Evolutionary conservation across 805 yeast species (phyloP).

Genomic region (Schizosaccharomyces octosporus): DNA sequence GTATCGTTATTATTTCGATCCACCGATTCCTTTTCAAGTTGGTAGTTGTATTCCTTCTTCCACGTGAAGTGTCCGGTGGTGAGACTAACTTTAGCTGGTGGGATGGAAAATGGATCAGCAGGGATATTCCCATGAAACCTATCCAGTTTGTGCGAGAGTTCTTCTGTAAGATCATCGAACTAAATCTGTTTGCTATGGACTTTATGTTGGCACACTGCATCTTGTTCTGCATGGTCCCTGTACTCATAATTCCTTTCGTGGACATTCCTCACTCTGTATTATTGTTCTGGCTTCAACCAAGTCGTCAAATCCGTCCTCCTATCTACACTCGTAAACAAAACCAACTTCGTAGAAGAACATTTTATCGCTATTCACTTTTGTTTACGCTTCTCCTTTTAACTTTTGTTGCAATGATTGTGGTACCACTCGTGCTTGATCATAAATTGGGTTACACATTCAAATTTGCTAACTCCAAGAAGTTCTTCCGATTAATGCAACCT

Average conservation of each 20-base stretch:
- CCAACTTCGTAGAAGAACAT: slow-evolving; percentile 90
- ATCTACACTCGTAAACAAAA: slow-evolving; percentile 90
- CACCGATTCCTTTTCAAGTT: slow-evolving; percentile 74
- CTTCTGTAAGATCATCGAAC: slow-evolving; percentile 74
- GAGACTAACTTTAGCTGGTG: slow-evolving; percentile 95
- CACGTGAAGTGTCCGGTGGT: slow-evolving; percentile 91
- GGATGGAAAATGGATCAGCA: slow-evolving; percentile 98
- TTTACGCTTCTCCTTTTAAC: slow-evolving; percentile 45
- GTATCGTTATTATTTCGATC: slow-evolving; percentile 56
- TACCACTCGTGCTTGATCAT: slow-evolving; percentile 70
- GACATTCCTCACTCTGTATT: slow-evolving; percentile 96
- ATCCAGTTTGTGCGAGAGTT: slow-evolving; percentile 93
- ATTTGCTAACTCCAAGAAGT: neutral
- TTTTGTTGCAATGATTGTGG: slow-evolving; percentile 57
- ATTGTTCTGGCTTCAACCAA: slow-evolving; percentile 96
- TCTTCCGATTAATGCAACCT: neutral
- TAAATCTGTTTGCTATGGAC: slow-evolving; percentile 91
- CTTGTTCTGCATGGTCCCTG: slow-evolving; percentile 70
- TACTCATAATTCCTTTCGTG: slow-evolving; percentile 58
- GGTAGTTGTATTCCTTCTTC: slow-evolving; percentile 51
- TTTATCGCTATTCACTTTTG: slow-evolving; percentile 66
- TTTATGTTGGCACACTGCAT: slow-evolving; percentile 77
- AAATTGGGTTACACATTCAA: neutral
- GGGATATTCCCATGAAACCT: slow-evolving; percentile 78
- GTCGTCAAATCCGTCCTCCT: slow-evolving; percentile 92